These are phyloP conservation scores for Phytophthora foliorum DNA, from an alignment of 352 stramenopile genomes.

Conservation along the genomic window DNA sequence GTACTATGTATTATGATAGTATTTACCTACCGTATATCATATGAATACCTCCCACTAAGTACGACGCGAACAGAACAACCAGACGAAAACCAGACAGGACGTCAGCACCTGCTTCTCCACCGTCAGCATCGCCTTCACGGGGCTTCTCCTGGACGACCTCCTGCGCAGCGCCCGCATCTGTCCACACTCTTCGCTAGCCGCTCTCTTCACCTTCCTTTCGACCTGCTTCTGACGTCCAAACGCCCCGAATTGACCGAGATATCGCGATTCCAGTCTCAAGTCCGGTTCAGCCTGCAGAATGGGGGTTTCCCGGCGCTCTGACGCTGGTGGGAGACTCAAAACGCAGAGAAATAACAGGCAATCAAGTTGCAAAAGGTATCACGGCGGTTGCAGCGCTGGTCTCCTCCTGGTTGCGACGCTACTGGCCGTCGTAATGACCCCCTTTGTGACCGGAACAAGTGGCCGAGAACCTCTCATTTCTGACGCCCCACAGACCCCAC, in stretches of 20 bases:
- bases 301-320: constrained; percentile 14
- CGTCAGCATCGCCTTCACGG: constrained; percentile 11
- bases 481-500: constrained; percentile 4
- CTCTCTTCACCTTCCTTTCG: constrained; percentile 11
- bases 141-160: constrained; percentile 19
- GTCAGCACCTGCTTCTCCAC: constrained; percentile 16
- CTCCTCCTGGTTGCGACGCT: constrained; percentile 25
- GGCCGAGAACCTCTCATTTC: constrained; percentile 21
- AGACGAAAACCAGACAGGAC: constrained; percentile 33
- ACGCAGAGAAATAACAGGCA: constrained; percentile 3
- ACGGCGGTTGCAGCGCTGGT: constrained; percentile 2
- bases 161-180: not conserved
- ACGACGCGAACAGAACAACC: constrained; percentile 27
- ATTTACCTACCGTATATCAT: not conserved
- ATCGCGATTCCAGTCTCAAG: constrained; percentile 14
- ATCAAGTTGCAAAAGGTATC: constrained; percentile 1
- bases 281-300: constrained; percentile 16
- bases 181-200: not conserved
- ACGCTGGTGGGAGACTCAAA: constrained; percentile 5
- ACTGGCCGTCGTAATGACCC: constrained; percentile 3
- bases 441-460: not conserved
- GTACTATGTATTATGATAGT: not conserved
- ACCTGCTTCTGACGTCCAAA: not conserved
- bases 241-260: constrained; percentile 22
- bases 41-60: constrained; percentile 4